Conservation (phyloP, 164 flowering plant species). For the Malania oleifera region DNA sequence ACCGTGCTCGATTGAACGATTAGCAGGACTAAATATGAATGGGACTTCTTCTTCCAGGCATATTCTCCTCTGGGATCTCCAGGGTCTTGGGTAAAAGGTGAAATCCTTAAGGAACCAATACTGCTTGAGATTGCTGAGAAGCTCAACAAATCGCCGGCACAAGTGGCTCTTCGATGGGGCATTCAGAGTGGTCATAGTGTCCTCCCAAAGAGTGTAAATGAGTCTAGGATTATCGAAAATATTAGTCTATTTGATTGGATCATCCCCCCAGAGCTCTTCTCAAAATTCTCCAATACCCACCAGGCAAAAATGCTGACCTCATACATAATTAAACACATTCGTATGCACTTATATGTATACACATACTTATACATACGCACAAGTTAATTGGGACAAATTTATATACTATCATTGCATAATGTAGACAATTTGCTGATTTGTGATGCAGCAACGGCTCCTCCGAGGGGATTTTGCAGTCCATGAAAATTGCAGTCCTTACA, state of each 20-base stretch:
- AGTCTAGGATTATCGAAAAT: slow-evolving; percentile 58
- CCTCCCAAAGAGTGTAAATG: slow-evolving; percentile 65
- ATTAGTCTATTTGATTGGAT: slow-evolving; percentile 51
- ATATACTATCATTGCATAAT: too few relatives aligned
- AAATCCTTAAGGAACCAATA: slow-evolving; percentile 50
- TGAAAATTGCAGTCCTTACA: slow-evolving; percentile 45
- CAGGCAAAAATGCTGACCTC: slow-evolving; percentile 35
- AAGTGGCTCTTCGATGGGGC: slow-evolving; percentile 83
- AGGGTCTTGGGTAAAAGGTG: slow-evolving; percentile 49
- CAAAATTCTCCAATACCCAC: slow-evolving; percentile 37
- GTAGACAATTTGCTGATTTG: background rate
- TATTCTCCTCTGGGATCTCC: slow-evolving; percentile 81
- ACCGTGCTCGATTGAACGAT: too few relatives aligned
- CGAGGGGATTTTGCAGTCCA: slow-evolving; percentile 46
- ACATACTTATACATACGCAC: background rate
- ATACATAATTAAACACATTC: too few relatives aligned
- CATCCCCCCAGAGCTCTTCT: slow-evolving; percentile 52
- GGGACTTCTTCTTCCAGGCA: slow-evolving; percentile 33
- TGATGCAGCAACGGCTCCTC: slow-evolving; percentile 54
- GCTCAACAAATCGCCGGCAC: slow-evolving; percentile 62
- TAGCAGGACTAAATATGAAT: too few relatives aligned
- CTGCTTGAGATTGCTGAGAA: slow-evolving; percentile 45
- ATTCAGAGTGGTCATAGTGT: slow-evolving; percentile 65
- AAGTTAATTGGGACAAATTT: too few relatives aligned
- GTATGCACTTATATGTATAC: background rate